These are phyloP conservation scores for Coelastrella sp. DNA, from an alignment of 139 green algal species.

Conservation along the genomic window DNA sequence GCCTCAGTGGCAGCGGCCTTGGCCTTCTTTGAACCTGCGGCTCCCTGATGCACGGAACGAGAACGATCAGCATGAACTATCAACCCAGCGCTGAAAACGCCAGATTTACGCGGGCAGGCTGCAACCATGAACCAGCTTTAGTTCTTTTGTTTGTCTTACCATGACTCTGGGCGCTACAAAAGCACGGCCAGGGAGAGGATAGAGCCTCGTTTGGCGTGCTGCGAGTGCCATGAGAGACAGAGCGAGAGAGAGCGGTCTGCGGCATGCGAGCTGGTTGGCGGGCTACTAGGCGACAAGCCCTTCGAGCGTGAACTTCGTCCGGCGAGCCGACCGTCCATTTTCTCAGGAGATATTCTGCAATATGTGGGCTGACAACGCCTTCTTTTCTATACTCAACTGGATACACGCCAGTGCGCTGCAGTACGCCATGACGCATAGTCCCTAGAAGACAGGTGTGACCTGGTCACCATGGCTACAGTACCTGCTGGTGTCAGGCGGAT, in stretches of 20 bases:
- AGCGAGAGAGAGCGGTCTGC: too few species aligned
- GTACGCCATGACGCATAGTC: too few species aligned
- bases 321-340: too few species aligned
- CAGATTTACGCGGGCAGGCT: too few species aligned
- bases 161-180: not conserved
- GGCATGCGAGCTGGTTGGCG: too few species aligned
- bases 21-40: slow-evolving; percentile 20
- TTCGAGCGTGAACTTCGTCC: too few species aligned
- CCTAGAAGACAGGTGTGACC: too few species aligned
- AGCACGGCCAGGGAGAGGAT: not conserved
- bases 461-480: not conserved
- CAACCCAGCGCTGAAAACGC: not conserved
- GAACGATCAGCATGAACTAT: not conserved
- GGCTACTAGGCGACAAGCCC: too few species aligned
- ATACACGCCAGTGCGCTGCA: too few species aligned
- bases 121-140: not conserved
- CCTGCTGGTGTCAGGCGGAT: not conserved
- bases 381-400: too few species aligned
- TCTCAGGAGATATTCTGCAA: too few species aligned
- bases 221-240: not conserved
- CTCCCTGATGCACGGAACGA: slow-evolving; percentile 1
- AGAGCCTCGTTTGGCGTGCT: not conserved
- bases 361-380: too few species aligned
- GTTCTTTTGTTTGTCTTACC: not conserved
- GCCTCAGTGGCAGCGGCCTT: slow-evolving; percentile 33